phyloP scores from a whole-genome alignment of 306 rosid species.

The Comarum palustre region DNA sequence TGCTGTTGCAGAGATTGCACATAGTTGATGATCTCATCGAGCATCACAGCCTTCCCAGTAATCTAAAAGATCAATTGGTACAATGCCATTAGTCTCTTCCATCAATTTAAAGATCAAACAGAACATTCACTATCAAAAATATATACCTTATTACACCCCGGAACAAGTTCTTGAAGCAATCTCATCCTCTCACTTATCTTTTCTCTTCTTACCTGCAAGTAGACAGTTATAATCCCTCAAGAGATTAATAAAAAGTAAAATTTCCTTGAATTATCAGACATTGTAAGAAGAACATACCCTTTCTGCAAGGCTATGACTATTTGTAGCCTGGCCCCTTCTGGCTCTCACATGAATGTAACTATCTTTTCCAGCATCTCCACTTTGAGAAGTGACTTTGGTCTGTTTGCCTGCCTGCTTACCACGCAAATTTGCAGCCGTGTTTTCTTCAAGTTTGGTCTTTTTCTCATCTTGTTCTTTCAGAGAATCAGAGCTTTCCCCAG shows the following conservation, averaged over 20 bases:
- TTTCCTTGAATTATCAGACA: slow-evolving; percentile 12
- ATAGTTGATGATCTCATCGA: slow-evolving; percentile 95
- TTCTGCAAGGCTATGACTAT: slow-evolving; percentile 99
- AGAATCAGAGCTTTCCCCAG: slow-evolving; percentile 54
- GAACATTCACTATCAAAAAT: slow-evolving; percentile 13
- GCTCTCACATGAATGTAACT: slow-evolving; percentile 97
- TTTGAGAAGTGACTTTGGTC: slow-evolving; percentile 59
- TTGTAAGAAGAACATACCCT: slow-evolving; percentile 52
- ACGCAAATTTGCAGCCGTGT: slow-evolving; percentile 44
- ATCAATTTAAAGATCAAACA: slow-evolving; percentile 22
- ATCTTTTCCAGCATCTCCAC: slow-evolving; percentile 71
- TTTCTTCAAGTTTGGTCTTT: slow-evolving; percentile 57
- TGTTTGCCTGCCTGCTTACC: slow-evolving; percentile 62
- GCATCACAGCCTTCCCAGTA: slow-evolving; percentile 99
- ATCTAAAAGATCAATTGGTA: slow-evolving; percentile 47
- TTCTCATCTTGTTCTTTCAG: slow-evolving; percentile 62
- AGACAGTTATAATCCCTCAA: slow-evolving; percentile 12
- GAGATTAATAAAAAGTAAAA: neutral
- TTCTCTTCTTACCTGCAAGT: slow-evolving; percentile 87
- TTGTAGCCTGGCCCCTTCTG: slow-evolving; percentile 98
- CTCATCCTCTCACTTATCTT: slow-evolving; percentile 98
- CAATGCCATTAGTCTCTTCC: slow-evolving; percentile 12
- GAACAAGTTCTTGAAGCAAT: slow-evolving; percentile 99
- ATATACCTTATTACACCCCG: slow-evolving; percentile 93
- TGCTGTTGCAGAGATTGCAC: slow-evolving; percentile 98